Evolutionary conservation across 2,329 filamentous ascomycete species (phyloP).

Genomic region (Aspergillus glaucus): DNA sequence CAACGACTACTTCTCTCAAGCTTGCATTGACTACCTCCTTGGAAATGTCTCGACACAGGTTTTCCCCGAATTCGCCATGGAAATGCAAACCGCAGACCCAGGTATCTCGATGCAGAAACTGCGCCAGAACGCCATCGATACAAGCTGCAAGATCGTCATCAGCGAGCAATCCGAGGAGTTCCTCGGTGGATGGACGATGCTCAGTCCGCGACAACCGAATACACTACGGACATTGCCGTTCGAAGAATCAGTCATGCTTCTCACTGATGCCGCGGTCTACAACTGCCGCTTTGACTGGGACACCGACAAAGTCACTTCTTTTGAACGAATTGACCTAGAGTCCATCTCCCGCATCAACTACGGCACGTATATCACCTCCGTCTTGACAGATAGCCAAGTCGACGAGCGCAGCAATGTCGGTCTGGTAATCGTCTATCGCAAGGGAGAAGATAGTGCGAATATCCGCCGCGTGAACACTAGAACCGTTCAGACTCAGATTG

Average conservation of each 20-base stretch:
- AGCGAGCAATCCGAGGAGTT: conserved; percentile 78
- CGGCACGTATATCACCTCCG: conserved; percentile 87
- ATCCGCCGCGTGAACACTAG: conserved; percentile 78
- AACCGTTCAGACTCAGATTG: conserved; percentile 57
- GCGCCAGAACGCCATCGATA: conserved; percentile 82
- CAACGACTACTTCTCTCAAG: conserved; percentile 94
- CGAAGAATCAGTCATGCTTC: conserved; percentile 78
- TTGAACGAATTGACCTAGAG: conserved; percentile 74
- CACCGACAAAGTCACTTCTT: conserved; percentile 86
- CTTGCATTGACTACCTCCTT: conserved; percentile 87
- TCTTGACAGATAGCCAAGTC: conserved; percentile 67
- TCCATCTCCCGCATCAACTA: conserved; percentile 67
- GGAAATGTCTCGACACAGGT: conserved; percentile 79
- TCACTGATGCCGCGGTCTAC: conserved; percentile 81
- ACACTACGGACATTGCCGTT: conserved; percentile 66
- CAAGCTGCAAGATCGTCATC: conserved; percentile 78
- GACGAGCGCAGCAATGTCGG: conserved; percentile 79
- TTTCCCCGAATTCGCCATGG: conserved; percentile 89
- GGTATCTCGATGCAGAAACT: conserved; percentile 80
- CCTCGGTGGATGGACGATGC: conserved; percentile 80
- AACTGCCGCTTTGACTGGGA: conserved; percentile 92
- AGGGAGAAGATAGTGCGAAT: conserved; percentile 56
- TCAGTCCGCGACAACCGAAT: conserved; percentile 67
- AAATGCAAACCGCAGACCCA: conserved; percentile 89
- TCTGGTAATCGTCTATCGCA: conserved; percentile 70